These are phyloP conservation scores for Nemania bipapillata DNA, from an alignment of 2,329 filamentous ascomycete species.

Conservation along the genomic window DNA sequence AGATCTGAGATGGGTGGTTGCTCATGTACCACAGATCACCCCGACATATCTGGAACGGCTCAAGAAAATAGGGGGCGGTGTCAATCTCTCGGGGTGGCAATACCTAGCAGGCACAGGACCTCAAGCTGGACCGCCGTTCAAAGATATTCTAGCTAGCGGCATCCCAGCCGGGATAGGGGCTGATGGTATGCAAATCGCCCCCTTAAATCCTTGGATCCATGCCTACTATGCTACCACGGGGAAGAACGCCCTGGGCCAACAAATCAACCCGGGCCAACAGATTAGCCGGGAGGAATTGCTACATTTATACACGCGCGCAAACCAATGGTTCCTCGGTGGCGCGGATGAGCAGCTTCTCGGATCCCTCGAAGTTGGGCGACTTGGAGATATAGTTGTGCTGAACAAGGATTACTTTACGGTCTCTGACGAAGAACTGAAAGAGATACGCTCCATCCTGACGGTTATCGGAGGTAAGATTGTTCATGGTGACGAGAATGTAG, in stretches of 20 bases:
- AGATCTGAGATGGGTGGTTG: constrained; percentile 47
- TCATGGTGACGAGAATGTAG: constrained; percentile 31
- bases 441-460: constrained; percentile 45
- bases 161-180: constrained; percentile 46
- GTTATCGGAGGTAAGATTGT: constrained; percentile 47
- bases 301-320: constrained; percentile 44
- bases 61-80: constrained; percentile 46
- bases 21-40: constrained; percentile 48
- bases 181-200: constrained; percentile 50
- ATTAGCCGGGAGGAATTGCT: constrained; percentile 43
- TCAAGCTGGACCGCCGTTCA: constrained; percentile 48
- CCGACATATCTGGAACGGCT: constrained; percentile 43
- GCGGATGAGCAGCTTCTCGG: constrained; percentile 45
- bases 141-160: constrained; percentile 46
- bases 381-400: constrained; percentile 47
- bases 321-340: constrained; percentile 49
- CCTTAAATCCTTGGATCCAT: constrained; percentile 49
- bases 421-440: constrained; percentile 44
- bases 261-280: constrained; percentile 46
- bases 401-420: constrained; percentile 47
- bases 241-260: constrained; percentile 43
- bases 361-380: constrained; percentile 44
- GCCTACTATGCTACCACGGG: constrained; percentile 49
- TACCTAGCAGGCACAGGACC: constrained; percentile 44
- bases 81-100: constrained; percentile 47